These are phyloP conservation scores for Blastobotrys illinoisensis DNA, from an alignment of 1,139 yeast species.

Conservation along the genomic window DNA sequence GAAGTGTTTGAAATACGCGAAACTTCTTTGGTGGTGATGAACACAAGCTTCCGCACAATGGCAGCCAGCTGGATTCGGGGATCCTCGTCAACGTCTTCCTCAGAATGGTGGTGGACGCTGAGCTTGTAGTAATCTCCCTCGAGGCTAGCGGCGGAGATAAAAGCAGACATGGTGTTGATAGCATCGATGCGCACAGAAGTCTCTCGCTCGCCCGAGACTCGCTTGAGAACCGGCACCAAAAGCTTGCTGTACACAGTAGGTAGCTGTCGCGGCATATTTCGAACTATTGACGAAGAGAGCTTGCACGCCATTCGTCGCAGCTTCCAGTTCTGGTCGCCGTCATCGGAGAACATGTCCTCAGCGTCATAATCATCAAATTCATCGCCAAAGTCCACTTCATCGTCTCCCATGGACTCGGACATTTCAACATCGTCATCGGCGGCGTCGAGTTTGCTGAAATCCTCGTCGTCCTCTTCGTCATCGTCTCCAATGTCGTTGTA, in stretches of 20 bases:
- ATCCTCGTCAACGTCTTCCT: conserved; percentile 32
- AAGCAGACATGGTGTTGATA: conserved; percentile 27
- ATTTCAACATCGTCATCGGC: conserved; percentile 18
- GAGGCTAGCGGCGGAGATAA: conserved; percentile 28
- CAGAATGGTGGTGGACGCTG: conserved; percentile 32
- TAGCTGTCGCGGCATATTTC: conserved; percentile 31
- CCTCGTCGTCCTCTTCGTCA: conserved; percentile 35
- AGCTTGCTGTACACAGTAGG: conserved; percentile 23
- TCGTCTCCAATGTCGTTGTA: conserved; percentile 33
- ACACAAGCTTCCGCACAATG: conserved; percentile 19
- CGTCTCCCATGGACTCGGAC: conserved; percentile 19
- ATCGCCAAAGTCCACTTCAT: conserved; percentile 28
- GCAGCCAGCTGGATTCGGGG: conserved; percentile 21
- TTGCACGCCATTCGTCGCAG: conserved; percentile 53
- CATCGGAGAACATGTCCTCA: conserved; percentile 46
- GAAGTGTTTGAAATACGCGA: not conserved
- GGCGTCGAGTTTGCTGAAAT: conserved; percentile 17
- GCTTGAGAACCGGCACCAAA: conserved; percentile 27
- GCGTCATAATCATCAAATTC: conserved; percentile 29
- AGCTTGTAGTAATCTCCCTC: conserved; percentile 25
- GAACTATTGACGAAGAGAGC: conserved; percentile 40
- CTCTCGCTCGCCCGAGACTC: conserved; percentile 35
- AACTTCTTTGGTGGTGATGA: not conserved
- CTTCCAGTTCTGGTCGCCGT: conserved; percentile 67
- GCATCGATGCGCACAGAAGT: conserved; percentile 37